phyloP scores from a whole-genome alignment of 2,329 filamentous ascomycete genomes.

The Microcera coccophila region DNA sequence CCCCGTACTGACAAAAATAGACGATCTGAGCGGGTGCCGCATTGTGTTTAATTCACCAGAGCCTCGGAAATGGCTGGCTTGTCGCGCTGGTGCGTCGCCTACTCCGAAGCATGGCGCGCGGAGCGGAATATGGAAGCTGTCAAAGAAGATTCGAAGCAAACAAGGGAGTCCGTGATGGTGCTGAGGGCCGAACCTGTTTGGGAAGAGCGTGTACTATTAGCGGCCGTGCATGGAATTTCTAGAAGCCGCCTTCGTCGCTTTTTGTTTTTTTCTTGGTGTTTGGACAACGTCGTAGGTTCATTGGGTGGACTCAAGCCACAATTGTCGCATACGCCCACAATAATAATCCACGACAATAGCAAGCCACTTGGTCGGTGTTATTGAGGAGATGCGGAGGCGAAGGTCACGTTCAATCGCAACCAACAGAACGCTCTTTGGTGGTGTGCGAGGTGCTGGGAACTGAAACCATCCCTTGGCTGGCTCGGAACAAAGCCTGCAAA shows the following conservation, averaged over 20 bases:
- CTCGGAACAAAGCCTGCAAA: neutral
- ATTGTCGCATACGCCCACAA: constrained; percentile 3
- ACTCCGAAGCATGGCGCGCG: constrained; percentile 21
- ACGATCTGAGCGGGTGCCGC: constrained; percentile 12
- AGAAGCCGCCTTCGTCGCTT: constrained; percentile 7
- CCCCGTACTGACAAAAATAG: constrained; percentile 18
- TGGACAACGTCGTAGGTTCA: constrained; percentile 1
- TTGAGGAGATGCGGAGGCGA: constrained; percentile 7
- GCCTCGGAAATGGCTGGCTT: constrained; percentile 14
- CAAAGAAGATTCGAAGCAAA: neutral
- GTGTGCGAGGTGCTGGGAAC: neutral
- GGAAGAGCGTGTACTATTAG: neutral
- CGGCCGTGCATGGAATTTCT: constrained; percentile 16
- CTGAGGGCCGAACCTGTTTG: neutral
- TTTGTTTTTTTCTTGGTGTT: neutral
- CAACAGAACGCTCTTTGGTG: constrained; percentile 2
- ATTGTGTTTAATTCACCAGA: constrained; percentile 19
- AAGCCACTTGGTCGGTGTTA: constrained; percentile 7
- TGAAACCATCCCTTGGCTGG: neutral
- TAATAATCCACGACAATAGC: constrained; percentile 9
- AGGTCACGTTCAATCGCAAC: neutral
- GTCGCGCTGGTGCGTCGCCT: constrained; percentile 19
- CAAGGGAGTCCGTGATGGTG: neutral
- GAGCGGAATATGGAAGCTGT: constrained; percentile 7
- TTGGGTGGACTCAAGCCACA: constrained; percentile 15